Evolutionary conservation across 192 early-diverging fungal species (phyloP).

Genomic region (Radiomyces spectabilis): DNA sequence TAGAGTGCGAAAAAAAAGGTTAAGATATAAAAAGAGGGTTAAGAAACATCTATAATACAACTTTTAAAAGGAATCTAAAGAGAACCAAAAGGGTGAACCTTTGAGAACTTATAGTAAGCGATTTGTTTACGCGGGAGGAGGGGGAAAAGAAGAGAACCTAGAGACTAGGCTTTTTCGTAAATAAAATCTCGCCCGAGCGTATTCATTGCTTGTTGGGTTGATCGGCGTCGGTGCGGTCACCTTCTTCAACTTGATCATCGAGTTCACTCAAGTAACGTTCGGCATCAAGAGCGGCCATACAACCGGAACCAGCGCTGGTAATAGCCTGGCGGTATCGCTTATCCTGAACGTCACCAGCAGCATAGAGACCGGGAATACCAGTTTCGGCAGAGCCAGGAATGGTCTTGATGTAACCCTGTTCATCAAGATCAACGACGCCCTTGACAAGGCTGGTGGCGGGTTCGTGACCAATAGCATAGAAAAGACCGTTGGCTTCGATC

Average conservation of each 20-base stretch:
- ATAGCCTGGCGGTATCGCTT: slow-evolving; percentile 95
- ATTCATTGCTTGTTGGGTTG: not conserved
- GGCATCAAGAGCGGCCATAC: slow-evolving; percentile 96
- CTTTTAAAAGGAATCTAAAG: not conserved
- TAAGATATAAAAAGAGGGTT: not conserved
- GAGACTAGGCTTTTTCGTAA: not conserved
- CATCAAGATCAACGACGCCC: slow-evolving; percentile 76
- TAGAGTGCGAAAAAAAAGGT: not conserved
- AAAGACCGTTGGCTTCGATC: slow-evolving; percentile 82
- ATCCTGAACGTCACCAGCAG: slow-evolving; percentile 97
- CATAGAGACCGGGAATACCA: slow-evolving; percentile 90
- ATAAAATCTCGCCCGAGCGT: slow-evolving; percentile 4
- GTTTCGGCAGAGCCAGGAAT: slow-evolving; percentile 76
- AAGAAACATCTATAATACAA: not conserved
- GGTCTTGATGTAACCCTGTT: slow-evolving; percentile 83
- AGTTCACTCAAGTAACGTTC: slow-evolving; percentile 89
- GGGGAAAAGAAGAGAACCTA: not conserved
- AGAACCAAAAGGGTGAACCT: too few relatives aligned
- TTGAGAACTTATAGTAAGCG: not conserved
- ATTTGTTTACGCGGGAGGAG: not conserved
- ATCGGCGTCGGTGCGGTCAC: too few relatives aligned
- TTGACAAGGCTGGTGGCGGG: slow-evolving; percentile 76
- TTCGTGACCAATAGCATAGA: slow-evolving; percentile 97
- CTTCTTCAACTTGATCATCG: not conserved
- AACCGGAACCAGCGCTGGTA: slow-evolving; percentile 93